Evolutionary conservation across 176 grass and related monocot species (phyloP).

Genomic region (sorghum (Sorghum bicolor)): Sorghum_bicolor_NCBIv3 NC_012870.2:53986001-53986500

Average conservation of each 20-base stretch:
- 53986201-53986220: not conserved
- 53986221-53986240: not conserved
- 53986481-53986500: constrained; percentile 21
- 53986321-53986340: too few species aligned
- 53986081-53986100: not conserved
- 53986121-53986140: not conserved
- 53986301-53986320: not conserved
- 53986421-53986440: constrained; percentile 1
- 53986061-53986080: not conserved
- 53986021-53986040: not conserved
- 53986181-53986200: not conserved
- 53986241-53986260: not conserved
- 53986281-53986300: not conserved
- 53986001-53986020: not conserved
- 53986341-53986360: not conserved
- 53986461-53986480: constrained; percentile 38
- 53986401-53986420: constrained; percentile 5
- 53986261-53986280: not conserved
- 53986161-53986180: not conserved
- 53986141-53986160: not conserved
- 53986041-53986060: not conserved
- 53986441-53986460: constrained; percentile 13
- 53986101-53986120: not conserved
- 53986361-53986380: not conserved
- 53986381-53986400: not conserved